Base-by-base conservation (phyloP, 129 eudicot genomes). In the Artemisia argyi region DNA sequence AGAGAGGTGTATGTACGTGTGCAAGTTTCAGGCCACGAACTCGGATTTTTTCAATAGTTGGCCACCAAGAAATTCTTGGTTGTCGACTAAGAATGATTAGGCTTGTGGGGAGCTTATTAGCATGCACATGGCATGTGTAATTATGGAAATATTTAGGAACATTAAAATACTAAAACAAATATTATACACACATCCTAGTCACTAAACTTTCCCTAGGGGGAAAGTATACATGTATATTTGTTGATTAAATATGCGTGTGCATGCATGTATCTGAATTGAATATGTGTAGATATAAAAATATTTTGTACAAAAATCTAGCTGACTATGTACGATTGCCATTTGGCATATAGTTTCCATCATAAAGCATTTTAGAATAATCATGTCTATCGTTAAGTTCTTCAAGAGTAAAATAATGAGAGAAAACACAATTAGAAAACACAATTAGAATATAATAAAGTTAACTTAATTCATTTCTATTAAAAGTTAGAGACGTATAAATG, bases 121-220 rank as follows among this genome's bases (percentile, higher is more conserved):
- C 77, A 53, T 19, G 66, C 77, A 52, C 20, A 57, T 56, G 75
- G 22, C 83, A 73, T 72, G 77, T 24, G 26, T 67, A 59, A 44
- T 61, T 79, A 73, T 73, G 77, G 77, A 76, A 66, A 69, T 59
- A 12, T 77, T 39, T 51, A 14, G 52, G 52, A 66, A 52, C 73
- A 35, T 73, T 35, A 63, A 67, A 49, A 49, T 50, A 72, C 16
- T 65, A 58, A 42, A 76, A 79, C 4, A 56, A 73, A 18, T 63
- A 15, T 28, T 46, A 57, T 48, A 18, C 71, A 60, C 12, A 56
- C 57, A 81, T 63, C 65, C 67, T 16, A 64, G 52, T 75, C 84
- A 62, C 74, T 70, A 53, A 28, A 26, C 73, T 73, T 73, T 68
- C 82, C 85, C 68, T 73, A 82, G 44, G 76, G 82, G 76, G 82